A percentile compares a stretch with the other conserved stretches of the same genome.
These are phyloP conservation scores for Tubosaeta sp. DNA, from an alignment of 768 basidiomycete species.

Conservation along the genomic window DNA sequence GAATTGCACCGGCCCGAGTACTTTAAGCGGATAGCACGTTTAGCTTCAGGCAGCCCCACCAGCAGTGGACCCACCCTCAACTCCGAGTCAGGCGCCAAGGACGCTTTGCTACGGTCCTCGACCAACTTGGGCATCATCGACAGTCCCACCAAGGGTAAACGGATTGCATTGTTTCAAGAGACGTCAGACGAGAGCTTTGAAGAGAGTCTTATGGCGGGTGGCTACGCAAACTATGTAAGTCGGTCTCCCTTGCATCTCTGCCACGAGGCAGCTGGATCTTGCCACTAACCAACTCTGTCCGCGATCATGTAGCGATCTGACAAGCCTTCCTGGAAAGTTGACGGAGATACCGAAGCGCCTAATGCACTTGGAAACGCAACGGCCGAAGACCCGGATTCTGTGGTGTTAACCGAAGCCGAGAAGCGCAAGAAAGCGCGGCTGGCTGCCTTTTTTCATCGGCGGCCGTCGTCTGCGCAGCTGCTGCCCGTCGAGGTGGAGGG, in stretches of 20 bases:
- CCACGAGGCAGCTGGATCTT: conserved; percentile 5
- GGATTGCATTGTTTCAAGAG: conserved; percentile 74
- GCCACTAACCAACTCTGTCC: conserved; percentile 9
- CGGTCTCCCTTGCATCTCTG: neutral
- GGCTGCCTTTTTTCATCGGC: conserved; percentile 56
- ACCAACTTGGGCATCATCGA: conserved; percentile 56
- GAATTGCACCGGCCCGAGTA: conserved; percentile 72
- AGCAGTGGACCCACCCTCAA: conserved; percentile 6
- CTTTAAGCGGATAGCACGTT: conserved; percentile 54
- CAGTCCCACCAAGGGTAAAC: conserved; percentile 67
- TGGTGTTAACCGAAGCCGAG: conserved; percentile 49
- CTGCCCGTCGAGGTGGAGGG: conserved; percentile 63
- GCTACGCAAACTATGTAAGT: conserved; percentile 72
- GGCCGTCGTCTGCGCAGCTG: conserved; percentile 39
- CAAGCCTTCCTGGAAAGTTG: conserved; percentile 15
- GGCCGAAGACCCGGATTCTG: conserved; percentile 7
- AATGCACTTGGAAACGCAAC: conserved; percentile 8
- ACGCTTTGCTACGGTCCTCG: conserved; percentile 20
- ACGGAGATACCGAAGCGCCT: conserved; percentile 13
- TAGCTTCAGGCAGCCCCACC: conserved; percentile 34
- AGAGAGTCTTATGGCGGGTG: conserved; percentile 78
- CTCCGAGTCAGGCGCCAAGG: conserved; percentile 10
- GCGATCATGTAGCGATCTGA: conserved; percentile 21
- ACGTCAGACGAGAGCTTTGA: conserved; percentile 83
- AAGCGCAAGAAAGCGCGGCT: conserved; percentile 63